Conservation (phyloP, 345 rosid species). For the Eucalyptus guilfoylei region DNA sequence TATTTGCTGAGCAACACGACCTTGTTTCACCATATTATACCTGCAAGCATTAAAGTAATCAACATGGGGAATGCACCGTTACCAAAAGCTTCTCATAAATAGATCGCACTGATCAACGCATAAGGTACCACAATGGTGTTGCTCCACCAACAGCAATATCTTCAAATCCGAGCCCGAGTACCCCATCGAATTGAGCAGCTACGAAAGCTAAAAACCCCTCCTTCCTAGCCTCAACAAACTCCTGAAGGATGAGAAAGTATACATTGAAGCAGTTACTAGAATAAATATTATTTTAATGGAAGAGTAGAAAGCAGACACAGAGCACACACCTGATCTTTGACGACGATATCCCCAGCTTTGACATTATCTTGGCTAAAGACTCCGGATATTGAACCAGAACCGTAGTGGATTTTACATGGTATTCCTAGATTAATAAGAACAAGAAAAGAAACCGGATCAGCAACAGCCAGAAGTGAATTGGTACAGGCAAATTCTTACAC, state of each 20-base stretch:
- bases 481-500: not conserved
- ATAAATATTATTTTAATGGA: not conserved
- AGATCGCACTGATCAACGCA: not conserved
- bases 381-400: conserved; percentile 32
- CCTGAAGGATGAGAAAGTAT: conserved; percentile 10
- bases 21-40: conserved; percentile 44
- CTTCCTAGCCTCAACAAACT: conserved; percentile 37
- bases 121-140: conserved; percentile 39
- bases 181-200: conserved; percentile 30
- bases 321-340: conserved; percentile 33
- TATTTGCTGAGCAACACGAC: conserved; percentile 21
- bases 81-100: not conserved
- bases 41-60: conserved; percentile 1
- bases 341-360: conserved; percentile 27
- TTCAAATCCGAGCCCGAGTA: conserved; percentile 37
- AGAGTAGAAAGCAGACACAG: not conserved
- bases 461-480: not conserved
- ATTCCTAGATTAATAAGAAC: conserved; percentile 14
- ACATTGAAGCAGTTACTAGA: not conserved
- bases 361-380: conserved; percentile 42
- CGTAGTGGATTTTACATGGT: conserved; percentile 35
- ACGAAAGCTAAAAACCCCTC: conserved; percentile 34
- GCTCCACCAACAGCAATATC: conserved; percentile 22
- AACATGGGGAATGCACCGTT: not conserved
- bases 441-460: not conserved